phyloP scores from a whole-genome alignment of 495 filamentous ascomycete genomes.

The Neohortaea acidophila region DNA sequence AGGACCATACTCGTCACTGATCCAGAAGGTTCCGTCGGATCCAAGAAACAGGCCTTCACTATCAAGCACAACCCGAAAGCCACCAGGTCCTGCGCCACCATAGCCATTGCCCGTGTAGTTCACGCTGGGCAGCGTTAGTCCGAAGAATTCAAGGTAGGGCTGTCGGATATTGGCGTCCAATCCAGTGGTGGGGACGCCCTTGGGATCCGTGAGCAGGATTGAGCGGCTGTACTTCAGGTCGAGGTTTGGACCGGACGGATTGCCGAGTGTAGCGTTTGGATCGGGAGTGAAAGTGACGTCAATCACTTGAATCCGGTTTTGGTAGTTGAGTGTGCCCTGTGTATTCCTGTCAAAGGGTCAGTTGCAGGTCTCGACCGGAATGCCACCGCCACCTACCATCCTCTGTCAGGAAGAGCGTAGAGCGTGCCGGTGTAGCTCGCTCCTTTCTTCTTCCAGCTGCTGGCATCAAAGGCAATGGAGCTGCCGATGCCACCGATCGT shows the following conservation, averaged over 20 bases:
- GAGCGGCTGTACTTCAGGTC: slow-evolving; percentile 50
- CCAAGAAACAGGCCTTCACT: slow-evolving; percentile 56
- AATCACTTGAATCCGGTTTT: slow-evolving; percentile 60
- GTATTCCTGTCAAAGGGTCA: too few relatives aligned
- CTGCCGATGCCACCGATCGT: slow-evolving; percentile 57
- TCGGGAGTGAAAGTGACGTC: slow-evolving; percentile 40
- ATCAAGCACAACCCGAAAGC: slow-evolving; percentile 48
- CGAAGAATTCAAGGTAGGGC: slow-evolving; percentile 34
- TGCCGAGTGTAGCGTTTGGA: slow-evolving; percentile 35
- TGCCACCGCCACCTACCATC: too few relatives aligned
- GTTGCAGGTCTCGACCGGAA: too few relatives aligned
- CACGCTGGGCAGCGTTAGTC: slow-evolving; percentile 42
- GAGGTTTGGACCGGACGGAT: slow-evolving; percentile 50
- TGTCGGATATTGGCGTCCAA: slow-evolving; percentile 50
- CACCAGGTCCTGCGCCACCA: slow-evolving; percentile 45
- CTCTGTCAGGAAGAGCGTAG: slow-evolving; percentile 55
- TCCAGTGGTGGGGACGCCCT: slow-evolving; percentile 54
- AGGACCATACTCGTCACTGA: slow-evolving; percentile 68
- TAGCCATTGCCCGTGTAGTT: slow-evolving; percentile 64
- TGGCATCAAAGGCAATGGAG: slow-evolving; percentile 47
- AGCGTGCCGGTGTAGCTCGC: slow-evolving; percentile 48
- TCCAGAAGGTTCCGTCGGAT: slow-evolving; percentile 52
- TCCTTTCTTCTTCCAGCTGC: slow-evolving; percentile 44
- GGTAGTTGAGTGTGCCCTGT: slow-evolving; percentile 54
- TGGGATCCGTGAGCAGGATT: slow-evolving; percentile 50